Evolutionary conservation across 805 yeast species (phyloP).

Genomic region (Millerago galiae): DNA sequence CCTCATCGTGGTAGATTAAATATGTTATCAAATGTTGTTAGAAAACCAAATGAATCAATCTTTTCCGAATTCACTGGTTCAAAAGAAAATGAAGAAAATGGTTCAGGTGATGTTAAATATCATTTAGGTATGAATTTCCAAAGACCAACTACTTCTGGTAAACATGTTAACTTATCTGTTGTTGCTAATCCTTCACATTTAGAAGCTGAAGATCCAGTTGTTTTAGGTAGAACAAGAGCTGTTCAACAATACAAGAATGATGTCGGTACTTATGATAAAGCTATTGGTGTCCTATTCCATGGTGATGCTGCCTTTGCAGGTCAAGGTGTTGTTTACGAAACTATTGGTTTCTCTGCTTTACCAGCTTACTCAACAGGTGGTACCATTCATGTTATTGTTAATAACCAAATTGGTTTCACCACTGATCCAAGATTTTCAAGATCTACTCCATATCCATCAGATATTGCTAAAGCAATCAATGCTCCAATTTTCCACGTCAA

Average conservation of each 20-base stretch:
- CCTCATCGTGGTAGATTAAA: conserved; percentile 99
- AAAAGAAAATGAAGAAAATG: conserved; percentile 75
- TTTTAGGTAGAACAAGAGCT: conserved; percentile 95
- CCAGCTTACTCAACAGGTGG: conserved; percentile 99
- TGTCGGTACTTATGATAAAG: conserved; percentile 74
- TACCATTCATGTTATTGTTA: conserved; percentile 90
- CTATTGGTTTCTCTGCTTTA: conserved; percentile 87
- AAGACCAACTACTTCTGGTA: conserved; percentile 98
- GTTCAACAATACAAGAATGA: conserved; percentile 88
- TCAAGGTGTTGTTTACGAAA: conserved; percentile 98
- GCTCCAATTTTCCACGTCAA: conserved; percentile 99
- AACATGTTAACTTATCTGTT: conserved; percentile 86
- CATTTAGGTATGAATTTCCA: conserved; percentile 99
- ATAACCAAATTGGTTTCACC: conserved; percentile 99
- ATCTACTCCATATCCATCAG: conserved; percentile 97
- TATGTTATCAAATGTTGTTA: conserved; percentile 95
- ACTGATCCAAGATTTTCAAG: conserved; percentile 97
- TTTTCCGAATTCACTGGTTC: conserved; percentile 95
- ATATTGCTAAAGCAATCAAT: conserved; percentile 91
- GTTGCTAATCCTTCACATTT: conserved; percentile 99
- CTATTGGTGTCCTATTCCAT: conserved; percentile 87
- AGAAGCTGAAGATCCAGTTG: conserved; percentile 99
- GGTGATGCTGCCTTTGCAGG: conserved; percentile 99
- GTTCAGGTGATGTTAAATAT: conserved; percentile 98
- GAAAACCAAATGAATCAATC: conserved; percentile 97